phyloP scores from a whole-genome alignment of 2,329 filamentous ascomycete species.

The Fusarium abutilonis region DNA sequence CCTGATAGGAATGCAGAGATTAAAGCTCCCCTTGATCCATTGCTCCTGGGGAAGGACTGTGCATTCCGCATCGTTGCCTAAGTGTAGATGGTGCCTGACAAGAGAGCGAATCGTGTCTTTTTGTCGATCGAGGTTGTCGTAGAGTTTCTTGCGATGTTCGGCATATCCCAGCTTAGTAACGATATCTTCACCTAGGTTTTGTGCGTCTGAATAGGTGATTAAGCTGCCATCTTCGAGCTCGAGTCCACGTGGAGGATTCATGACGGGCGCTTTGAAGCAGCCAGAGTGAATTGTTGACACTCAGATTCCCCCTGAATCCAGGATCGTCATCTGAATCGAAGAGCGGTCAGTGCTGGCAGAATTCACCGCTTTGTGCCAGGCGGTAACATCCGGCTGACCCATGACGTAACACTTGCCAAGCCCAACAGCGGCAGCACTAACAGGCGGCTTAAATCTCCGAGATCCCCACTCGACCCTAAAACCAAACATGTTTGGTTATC shows the following conservation, averaged over 20 bases:
- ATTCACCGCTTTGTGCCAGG: too few species aligned
- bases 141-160: conserved; percentile 11
- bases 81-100: conserved; percentile 41
- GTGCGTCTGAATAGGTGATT: conserved; percentile 2
- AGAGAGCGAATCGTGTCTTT: conserved; percentile 31
- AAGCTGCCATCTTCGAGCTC: conserved; percentile 9
- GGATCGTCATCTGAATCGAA: neutral
- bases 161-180: conserved; percentile 8
- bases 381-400: too few species aligned
- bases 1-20: conserved; percentile 49
- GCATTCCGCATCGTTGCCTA: conserved; percentile 40
- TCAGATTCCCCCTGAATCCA: too few species aligned
- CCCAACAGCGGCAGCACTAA: too few species aligned
- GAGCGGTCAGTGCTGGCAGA: neutral
- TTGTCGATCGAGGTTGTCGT: conserved; percentile 14
- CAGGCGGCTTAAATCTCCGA: too few species aligned
- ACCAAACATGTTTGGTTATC: too few species aligned
- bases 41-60: conserved; percentile 34
- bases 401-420: too few species aligned
- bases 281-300: neutral
- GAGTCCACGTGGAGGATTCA: neutral
- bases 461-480: too few species aligned
- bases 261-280: neutral
- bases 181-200: neutral
- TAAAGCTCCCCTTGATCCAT: conserved; percentile 51